A percentile compares a stretch with the other conserved stretches of the same genome.
Conservation (phyloP, 441 rosid species). For the Aquilaria agallochum region DNA sequence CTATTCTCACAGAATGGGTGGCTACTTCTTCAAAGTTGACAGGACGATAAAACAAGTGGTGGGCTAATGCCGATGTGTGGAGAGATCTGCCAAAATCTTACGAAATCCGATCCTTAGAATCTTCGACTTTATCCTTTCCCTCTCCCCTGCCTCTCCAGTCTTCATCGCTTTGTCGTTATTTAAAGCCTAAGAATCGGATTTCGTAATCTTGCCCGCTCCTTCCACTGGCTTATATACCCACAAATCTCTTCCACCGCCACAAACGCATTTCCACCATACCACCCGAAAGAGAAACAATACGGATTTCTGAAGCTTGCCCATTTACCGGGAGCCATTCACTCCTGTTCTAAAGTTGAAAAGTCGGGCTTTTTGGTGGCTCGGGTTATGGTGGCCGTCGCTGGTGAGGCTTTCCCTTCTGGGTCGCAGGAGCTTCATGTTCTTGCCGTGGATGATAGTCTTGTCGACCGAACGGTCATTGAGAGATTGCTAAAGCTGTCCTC, state of each 20-base stretch:
- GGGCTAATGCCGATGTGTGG: conserved; percentile 6
- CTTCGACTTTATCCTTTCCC: conserved; percentile 22
- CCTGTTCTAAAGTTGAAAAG: no score
- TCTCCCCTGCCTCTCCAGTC: background rate
- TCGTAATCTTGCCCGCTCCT: background rate
- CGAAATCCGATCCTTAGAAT: conserved; percentile 51
- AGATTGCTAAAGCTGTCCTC: conserved; percentile 69
- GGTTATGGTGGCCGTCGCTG: conserved; percentile 34
- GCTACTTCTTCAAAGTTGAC: conserved; percentile 13
- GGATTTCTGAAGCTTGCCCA: no score
- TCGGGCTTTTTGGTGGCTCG: background rate
- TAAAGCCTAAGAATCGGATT: conserved; percentile 12
- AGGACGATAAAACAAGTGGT: conserved; percentile 39
- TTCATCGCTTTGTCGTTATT: conserved; percentile 2
- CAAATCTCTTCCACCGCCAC: no score
- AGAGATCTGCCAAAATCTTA: conserved; percentile 64
- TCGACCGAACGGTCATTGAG: conserved; percentile 79
- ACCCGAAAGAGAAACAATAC: background rate
- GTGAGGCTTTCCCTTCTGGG: conserved; percentile 38
- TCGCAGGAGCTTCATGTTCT: conserved; percentile 84
- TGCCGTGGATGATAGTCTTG: conserved; percentile 83
- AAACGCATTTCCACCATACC: no score
- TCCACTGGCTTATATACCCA: background rate
- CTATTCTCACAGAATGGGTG: no score
- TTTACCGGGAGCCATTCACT: no score